phyloP scores from a whole-genome alignment of 139 green algal genomes.

The Chlamydomonas eustigma region DNA sequence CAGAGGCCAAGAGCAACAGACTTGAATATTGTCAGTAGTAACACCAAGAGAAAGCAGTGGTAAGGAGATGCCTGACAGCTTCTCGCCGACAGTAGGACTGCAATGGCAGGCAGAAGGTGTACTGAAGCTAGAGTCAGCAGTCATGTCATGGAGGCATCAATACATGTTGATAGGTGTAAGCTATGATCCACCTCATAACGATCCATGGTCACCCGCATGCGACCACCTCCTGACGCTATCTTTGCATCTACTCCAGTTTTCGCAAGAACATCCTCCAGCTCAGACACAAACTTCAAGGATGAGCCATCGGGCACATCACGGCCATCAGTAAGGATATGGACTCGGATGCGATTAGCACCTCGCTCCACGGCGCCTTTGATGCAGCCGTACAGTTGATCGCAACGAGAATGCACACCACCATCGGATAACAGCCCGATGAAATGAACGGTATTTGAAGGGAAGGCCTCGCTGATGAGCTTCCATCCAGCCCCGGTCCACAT shows the following conservation, averaged over 20 bases:
- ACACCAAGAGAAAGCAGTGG: too few relatives aligned
- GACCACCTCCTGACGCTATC: slow-evolving; percentile 89
- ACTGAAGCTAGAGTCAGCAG: too few relatives aligned
- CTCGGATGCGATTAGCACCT: slow-evolving; percentile 82
- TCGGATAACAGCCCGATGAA: slow-evolving; percentile 93
- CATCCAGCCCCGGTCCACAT: slow-evolving; percentile 81
- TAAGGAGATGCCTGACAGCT: too few relatives aligned
- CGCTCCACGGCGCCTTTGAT: slow-evolving; percentile 52
- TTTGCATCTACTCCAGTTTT: slow-evolving; percentile 59
- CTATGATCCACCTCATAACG: slow-evolving; percentile 87
- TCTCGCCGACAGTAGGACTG: too few relatives aligned
- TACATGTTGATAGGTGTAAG: too few relatives aligned
- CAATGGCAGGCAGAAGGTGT: too few relatives aligned
- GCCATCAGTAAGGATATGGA: slow-evolving; percentile 92
- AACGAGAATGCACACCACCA: slow-evolving; percentile 90
- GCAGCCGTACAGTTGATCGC: slow-evolving; percentile 70
- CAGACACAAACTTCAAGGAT: slow-evolving; percentile 64
- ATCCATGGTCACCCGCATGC: slow-evolving; percentile 97
- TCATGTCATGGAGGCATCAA: too few relatives aligned
- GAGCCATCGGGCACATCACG: slow-evolving; percentile 89
- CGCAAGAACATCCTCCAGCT: slow-evolving; percentile 70
- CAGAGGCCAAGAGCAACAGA: too few relatives aligned
- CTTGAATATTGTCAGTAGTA: too few relatives aligned
- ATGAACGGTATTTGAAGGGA: slow-evolving; percentile 84
- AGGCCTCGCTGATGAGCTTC: slow-evolving; percentile 73